Evolutionary conservation across 2,329 filamentous ascomycete species (phyloP), one percentile per base, ranked within the genome.

Genomic region (Corniculantispora saksenae): DNA sequence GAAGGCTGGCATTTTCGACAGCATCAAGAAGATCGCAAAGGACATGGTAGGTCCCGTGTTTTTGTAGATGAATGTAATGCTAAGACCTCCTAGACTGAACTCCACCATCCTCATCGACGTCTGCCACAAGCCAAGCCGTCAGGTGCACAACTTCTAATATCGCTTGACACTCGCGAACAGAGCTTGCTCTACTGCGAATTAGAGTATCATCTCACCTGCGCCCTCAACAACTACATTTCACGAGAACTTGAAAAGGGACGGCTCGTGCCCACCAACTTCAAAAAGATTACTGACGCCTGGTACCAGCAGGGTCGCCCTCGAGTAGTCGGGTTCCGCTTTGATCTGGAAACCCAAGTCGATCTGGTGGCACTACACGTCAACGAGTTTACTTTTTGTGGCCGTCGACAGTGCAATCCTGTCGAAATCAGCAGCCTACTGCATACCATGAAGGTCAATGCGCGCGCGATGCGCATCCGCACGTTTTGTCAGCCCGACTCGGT

Each of bases 271-370:
- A 79, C 81, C 68, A 83, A 84, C 70, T 79, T 84, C 66, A 83
- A 83, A 69, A 81, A 79, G 66, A 74, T 86, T 9, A 78, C 80
- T 2, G 83, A 87, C 59, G 72, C 70, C 6, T 88, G 85, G 86
- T 74, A 77, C 27, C 76, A 80, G 51, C 80, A 82, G 67, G 85
- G 85, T 47, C 83, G 83, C 0, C 84, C 85, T 7, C 81, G 79
- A 63, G 84, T 88, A 10, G 74, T 85, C 25, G 82, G 83, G 15
- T 88, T 87, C 72, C 83, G 84, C 21, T 88, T 85, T 72, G 85
- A 88, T 66, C 72, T 87, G 2, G 85, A 87, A 75, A 87, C 85
- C 1, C 86, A 88, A 74, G 71, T 88, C n/a, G 83, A 86, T 13
- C 79, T 88, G 13, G 72, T 87, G 25, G 70, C 73, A 19, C 71